These are phyloP conservation scores for Kodamaea fungicola DNA, from an alignment of 1,139 yeast genomes.

Conservation along the genomic window DNA sequence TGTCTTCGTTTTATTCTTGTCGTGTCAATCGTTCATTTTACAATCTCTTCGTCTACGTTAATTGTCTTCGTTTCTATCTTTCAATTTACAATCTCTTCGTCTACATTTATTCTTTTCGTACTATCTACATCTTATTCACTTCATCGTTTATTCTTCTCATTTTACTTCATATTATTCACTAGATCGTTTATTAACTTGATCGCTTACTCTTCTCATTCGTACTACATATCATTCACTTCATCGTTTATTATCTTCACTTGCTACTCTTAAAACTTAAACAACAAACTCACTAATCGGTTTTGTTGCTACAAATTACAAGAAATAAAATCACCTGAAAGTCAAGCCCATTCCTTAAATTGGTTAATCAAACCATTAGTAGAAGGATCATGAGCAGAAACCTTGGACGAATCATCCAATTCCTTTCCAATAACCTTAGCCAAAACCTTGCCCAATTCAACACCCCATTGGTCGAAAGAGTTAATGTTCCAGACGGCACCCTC, in stretches of 20 bases:
- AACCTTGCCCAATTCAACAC: constrained; percentile 97
- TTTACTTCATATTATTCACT: too few relatives aligned
- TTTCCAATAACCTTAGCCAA: constrained; percentile 93
- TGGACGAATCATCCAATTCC: constrained; percentile 64
- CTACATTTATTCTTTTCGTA: too few relatives aligned
- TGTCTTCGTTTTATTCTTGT: too few relatives aligned
- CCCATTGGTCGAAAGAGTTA: constrained; percentile 99
- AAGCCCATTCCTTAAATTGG: constrained; percentile 88
- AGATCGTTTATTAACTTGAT: too few relatives aligned
- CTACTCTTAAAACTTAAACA: constrained; percentile 1
- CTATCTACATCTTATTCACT: too few relatives aligned
- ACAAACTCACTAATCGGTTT: constrained; percentile 1
- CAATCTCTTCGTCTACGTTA: too few relatives aligned
- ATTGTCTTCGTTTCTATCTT: too few relatives aligned
- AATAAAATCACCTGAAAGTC: constrained; percentile 3
- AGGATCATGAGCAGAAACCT: constrained; percentile 71
- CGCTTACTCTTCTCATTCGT: too few relatives aligned
- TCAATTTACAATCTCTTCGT: too few relatives aligned
- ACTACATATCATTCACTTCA: constrained; percentile 1
- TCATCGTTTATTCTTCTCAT: too few relatives aligned
- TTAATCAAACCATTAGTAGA: constrained; percentile 91
- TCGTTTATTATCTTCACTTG: background rate
- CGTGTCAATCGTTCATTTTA: too few relatives aligned
- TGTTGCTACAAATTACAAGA: background rate
- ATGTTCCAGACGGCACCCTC: constrained; percentile 99